Evolutionary conservation across 2,329 filamentous ascomycete species (phyloP).

Genomic region (Ciborinia camelliae): DNA sequence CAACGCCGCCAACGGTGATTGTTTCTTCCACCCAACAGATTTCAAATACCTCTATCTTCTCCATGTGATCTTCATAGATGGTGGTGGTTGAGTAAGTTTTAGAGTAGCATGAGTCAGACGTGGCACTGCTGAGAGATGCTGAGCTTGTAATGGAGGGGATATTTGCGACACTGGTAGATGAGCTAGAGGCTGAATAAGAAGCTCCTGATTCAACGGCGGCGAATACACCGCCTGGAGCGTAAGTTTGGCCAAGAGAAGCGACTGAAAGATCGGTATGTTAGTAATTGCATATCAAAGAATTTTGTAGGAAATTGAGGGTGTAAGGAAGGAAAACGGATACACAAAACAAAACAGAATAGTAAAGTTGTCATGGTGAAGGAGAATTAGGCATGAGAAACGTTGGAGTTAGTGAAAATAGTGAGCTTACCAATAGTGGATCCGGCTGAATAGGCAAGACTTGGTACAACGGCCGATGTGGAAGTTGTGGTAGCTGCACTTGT

Average conservation of each 20-base stretch:
- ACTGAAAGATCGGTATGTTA: background rate
- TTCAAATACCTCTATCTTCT: conserved; percentile 46
- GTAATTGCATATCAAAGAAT: background rate
- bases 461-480: conserved; percentile 21
- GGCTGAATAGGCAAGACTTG: conserved; percentile 35
- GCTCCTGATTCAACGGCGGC: conserved; percentile 13
- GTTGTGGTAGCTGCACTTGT: background rate
- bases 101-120: conserved; percentile 40
- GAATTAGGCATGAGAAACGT: background rate
- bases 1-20: conserved; percentile 34
- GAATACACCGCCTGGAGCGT: conserved; percentile 38
- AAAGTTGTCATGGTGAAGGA: too few species aligned
- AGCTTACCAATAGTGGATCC: conserved; percentile 23
- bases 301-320: background rate
- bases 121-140: conserved; percentile 25
- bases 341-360: background rate
- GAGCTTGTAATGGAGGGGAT: conserved; percentile 25
- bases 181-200: background rate
- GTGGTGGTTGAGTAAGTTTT: conserved; percentile 51
- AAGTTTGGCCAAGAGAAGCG: conserved; percentile 24
- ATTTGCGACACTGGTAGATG: conserved; percentile 1
- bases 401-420: background rate
- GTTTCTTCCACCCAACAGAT: conserved; percentile 55
- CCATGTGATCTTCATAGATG: conserved; percentile 38
- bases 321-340: background rate